These are phyloP conservation scores for Hypoxylon fuscum DNA, from an alignment of 495 filamentous ascomycete genomes.

Conservation along the genomic window DNA sequence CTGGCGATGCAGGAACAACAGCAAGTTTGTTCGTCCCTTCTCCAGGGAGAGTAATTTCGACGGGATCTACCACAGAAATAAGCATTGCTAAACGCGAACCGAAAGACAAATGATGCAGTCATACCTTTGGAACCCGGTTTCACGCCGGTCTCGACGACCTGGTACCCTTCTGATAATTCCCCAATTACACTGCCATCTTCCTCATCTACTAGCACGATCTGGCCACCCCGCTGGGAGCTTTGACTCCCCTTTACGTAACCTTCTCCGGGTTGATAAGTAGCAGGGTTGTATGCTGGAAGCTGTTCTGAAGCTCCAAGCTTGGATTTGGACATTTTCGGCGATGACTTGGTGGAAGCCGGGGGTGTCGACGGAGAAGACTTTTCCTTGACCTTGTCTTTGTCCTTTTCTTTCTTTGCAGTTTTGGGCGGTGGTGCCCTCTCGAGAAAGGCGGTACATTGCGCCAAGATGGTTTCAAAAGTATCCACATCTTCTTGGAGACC, in stretches of 20 bases:
- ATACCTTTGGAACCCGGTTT: slow-evolving; percentile 88
- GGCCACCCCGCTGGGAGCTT: slow-evolving; percentile 63
- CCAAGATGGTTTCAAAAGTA: slow-evolving; percentile 95
- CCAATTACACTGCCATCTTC: slow-evolving; percentile 96
- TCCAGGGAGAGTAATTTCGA: slow-evolving; percentile 84
- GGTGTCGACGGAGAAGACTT: slow-evolving; percentile 53
- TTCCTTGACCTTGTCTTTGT: slow-evolving; percentile 69
- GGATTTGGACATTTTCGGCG: slow-evolving; percentile 47
- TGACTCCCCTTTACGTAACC: slow-evolving; percentile 69
- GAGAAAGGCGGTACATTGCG: slow-evolving; percentile 93
- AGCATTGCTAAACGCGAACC: neutral
- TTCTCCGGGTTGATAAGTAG: slow-evolving; percentile 79
- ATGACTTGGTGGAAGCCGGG: slow-evolving; percentile 51
- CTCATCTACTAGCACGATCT: slow-evolving; percentile 94
- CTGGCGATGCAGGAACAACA: slow-evolving; percentile 78
- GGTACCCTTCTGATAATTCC: slow-evolving; percentile 83
- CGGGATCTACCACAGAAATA: slow-evolving; percentile 70
- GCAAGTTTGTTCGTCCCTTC: slow-evolving; percentile 76
- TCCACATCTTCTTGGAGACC: slow-evolving; percentile 91
- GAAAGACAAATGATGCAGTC: slow-evolving; percentile 20
- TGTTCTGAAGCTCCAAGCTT: slow-evolving; percentile 50
- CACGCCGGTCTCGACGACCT: slow-evolving; percentile 77
- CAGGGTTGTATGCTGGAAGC: slow-evolving; percentile 78
- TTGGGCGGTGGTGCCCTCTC: slow-evolving; percentile 75
- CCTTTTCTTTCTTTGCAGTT: slow-evolving; percentile 50